Conservation (phyloP, 139 green algal species). For the Pseudopediastrum boryanum region DNA sequence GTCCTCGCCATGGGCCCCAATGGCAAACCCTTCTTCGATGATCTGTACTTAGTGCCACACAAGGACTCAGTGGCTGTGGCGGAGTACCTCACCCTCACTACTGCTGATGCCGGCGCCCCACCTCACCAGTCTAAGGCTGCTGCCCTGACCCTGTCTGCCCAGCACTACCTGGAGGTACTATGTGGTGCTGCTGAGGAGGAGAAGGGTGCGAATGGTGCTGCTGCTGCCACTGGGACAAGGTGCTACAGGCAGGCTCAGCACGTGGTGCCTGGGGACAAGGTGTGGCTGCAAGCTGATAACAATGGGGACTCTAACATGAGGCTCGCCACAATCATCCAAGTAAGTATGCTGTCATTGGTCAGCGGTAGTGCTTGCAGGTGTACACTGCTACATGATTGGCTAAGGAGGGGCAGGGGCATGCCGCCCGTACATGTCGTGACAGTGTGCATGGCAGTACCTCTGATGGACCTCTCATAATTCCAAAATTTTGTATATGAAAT, state of each 20-base stretch:
- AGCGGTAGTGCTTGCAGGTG: not conserved
- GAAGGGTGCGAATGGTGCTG: too few species aligned
- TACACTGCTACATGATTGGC: not conserved
- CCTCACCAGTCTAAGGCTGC: not conserved
- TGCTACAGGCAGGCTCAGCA: not conserved
- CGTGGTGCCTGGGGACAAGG: not conserved
- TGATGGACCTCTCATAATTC: too few species aligned
- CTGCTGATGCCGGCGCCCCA: not conserved
- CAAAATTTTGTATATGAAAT: too few species aligned
- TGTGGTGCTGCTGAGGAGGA: not conserved
- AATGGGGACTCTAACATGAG: too few species aligned
- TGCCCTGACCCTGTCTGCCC: not conserved
- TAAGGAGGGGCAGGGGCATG: too few species aligned
- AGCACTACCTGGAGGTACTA: not conserved
- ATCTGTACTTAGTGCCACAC: constrained; percentile 3
- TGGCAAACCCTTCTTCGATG: not conserved
- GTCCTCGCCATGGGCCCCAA: not conserved
- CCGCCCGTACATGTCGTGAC: too few species aligned
- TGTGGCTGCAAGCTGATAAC: not conserved
- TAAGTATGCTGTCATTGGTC: too few species aligned
- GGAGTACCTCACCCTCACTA: not conserved
- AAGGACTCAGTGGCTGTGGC: not conserved
- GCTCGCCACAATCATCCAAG: too few species aligned
- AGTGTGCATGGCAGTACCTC: too few species aligned
- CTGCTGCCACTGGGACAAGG: too few species aligned